Evolutionary conservation across 2,329 filamentous ascomycete species (phyloP), one percentile per base, ranked within the genome.

Genomic region (Boeremia exigua): DNA sequence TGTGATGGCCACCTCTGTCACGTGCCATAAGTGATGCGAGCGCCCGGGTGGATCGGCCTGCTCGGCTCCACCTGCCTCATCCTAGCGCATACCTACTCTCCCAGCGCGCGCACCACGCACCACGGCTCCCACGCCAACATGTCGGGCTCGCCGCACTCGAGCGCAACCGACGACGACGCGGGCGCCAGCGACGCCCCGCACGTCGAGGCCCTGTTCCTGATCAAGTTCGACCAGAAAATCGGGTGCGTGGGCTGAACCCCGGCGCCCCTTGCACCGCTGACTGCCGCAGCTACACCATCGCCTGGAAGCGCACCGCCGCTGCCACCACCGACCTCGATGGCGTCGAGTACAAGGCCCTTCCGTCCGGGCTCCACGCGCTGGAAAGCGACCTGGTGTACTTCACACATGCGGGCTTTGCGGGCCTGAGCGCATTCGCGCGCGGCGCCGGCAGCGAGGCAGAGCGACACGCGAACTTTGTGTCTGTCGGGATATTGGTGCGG

Each of bases 321-420:
- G 86, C 12, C 87, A 86, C 19, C 44, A 83, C 94, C 78, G 82
- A 85, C 76, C 84, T 98, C 44, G 91, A 96, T 51, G 87, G 90
- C 23, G 92, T 97, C 69, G 95, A 99, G 78, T 99, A 92, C 84
- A 98, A 97, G 78, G 96, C 92, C 59, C 83, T 99, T 42, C 95
- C 95, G 2, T 98, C 94, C 0, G 95, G 95, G 23, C 78, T 97
- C 45, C 95, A 99, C 77, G 90, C 91, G 54, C 91, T 98, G 17
- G 82, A 88, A 29, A 87, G 93, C 63, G 95, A 99, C 75, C 81
- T 98, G 47, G 81, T 89, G 77, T 99, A 98, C 80, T 99, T 98
- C 75, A 88, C 96, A 38, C 92, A 98, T 71, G 88, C 85, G 43
- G 82, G 86, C 40, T 88, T 92, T 78, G 93, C 92, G 5, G 95